Evolutionary conservation across 106 monocot species (phyloP), one percentile per base, ranked within the genome.

Genomic region (Allium cepa): DNA sequence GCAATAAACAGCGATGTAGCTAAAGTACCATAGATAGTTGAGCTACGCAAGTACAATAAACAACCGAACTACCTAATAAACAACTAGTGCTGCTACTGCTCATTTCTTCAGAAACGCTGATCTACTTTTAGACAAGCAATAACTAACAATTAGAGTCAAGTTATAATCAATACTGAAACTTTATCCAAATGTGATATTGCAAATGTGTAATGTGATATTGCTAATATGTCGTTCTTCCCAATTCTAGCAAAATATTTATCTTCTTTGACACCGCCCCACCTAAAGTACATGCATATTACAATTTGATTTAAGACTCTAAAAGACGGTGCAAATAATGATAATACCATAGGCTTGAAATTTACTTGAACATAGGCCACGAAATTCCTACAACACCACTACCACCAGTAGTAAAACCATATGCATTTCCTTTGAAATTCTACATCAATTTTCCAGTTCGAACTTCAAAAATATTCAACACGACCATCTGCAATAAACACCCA

Each of bases 171-270:
- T 22, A 22, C 22, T 22, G 22, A 22, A 22, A 22, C 0, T 22
- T 22, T 22, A 22, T 22, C 22, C 22, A 22, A 22, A 22, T 22
- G 22, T 22, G 22, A 22, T 22, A 22, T 22, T 22, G 22, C 22
- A 22, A 22, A 22, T 22, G 22, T 22, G 22, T 22, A 22, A 22
- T 22, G 22, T 22, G 22, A 1, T 22, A 22, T 22, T 22, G 22
- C 22, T 0, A 22, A 22, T 22, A 1, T 22, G 22, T 36, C 57
- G 63, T 92, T 92, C 77, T 96, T 96, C 36, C 96, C 96, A 28
- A 96, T 83, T 57, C 88, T 92, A 7, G 96, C 96, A 82, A 96
- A 96, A 74, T 86, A 96, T 50, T 88, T 91, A 69, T 96, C 92
- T 4, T 96, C 96, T 67, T 49, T 92, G 11, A 88, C 96, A 60